Evolutionary conservation across 2,329 filamentous ascomycete species (phyloP).

Genomic region (Penicillium sp.): DNA sequence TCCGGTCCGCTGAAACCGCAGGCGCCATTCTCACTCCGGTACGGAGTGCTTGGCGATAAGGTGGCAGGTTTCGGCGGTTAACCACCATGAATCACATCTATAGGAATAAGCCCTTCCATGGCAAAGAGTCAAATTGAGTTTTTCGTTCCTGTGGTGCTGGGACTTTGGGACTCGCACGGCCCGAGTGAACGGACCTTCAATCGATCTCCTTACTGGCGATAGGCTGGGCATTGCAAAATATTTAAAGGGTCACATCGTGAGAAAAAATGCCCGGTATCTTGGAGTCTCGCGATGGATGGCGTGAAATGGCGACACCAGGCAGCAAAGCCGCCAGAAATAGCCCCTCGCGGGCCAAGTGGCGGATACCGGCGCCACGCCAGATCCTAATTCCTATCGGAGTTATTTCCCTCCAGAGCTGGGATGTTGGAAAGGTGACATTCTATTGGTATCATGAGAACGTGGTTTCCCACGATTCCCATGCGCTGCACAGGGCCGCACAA

Average conservation of each 20-base stretch:
- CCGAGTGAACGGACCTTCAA: conserved; percentile 2
- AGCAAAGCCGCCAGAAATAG: neutral
- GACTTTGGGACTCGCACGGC: conserved; percentile 10
- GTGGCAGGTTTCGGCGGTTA: neutral
- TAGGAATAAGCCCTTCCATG: neutral
- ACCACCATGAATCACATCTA: neutral
- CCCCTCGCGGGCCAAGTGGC: neutral
- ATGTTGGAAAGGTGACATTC: neutral
- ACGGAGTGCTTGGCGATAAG: neutral
- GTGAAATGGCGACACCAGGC: neutral
- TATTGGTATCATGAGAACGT: neutral
- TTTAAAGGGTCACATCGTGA: neutral
- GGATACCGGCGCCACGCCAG: neutral
- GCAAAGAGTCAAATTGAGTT: conserved; percentile 10
- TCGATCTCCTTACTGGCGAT: conserved; percentile 1
- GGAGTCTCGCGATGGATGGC: neutral
- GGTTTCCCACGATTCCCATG: neutral
- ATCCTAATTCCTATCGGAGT: neutral
- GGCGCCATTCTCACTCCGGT: neutral
- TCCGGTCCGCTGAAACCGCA: neutral
- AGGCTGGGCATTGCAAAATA: neutral
- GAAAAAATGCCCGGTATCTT: neutral
- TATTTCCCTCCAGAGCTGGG: neutral
- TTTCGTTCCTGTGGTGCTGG: neutral
- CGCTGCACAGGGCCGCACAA: neutral